A percentile compares a stretch with the other conserved stretches of the same genome.
Conservation (phyloP, 176 grass and related monocot genomes). For the Cenchrus americanus region DNA sequence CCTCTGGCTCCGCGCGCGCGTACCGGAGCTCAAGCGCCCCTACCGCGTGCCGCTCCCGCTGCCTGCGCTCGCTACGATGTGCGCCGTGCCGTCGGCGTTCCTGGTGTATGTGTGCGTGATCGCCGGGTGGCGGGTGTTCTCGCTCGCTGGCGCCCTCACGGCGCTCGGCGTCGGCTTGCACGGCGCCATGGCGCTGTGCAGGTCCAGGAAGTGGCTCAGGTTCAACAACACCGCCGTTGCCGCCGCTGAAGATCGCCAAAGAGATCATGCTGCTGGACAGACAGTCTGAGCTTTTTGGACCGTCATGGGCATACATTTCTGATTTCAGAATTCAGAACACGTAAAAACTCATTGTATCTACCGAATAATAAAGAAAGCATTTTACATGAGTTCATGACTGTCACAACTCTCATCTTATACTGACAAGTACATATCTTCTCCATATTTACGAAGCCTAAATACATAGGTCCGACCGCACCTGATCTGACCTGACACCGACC, state of each 20-base stretch:
- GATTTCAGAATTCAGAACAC: neutral
- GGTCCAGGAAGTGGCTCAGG: slow-evolving; percentile 31
- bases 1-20: slow-evolving; percentile 41
- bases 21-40: slow-evolving; percentile 41
- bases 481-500: slow-evolving; percentile 9
- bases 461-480: neutral
- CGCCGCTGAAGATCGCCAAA: neutral
- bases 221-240: neutral
- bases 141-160: slow-evolving; percentile 26
- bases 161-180: slow-evolving; percentile 33
- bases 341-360: neutral
- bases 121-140: slow-evolving; percentile 37
- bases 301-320: neutral
- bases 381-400: neutral
- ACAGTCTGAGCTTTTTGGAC: neutral
- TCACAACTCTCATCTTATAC: neutral
- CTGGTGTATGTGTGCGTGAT: slow-evolving; percentile 25
- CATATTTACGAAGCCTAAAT: slow-evolving; percentile 6
- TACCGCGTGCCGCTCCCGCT: slow-evolving; percentile 56
- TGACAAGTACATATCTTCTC: neutral
- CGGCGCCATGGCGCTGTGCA: slow-evolving; percentile 49
- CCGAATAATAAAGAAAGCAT: neutral
- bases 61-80: slow-evolving; percentile 35
- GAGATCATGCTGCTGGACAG: neutral
- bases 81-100: slow-evolving; percentile 40